Evolutionary conservation across 306 rosid species (phyloP), one percentile per base, ranked within the genome.

Genomic region (Gastrolobium villosum): DNA sequence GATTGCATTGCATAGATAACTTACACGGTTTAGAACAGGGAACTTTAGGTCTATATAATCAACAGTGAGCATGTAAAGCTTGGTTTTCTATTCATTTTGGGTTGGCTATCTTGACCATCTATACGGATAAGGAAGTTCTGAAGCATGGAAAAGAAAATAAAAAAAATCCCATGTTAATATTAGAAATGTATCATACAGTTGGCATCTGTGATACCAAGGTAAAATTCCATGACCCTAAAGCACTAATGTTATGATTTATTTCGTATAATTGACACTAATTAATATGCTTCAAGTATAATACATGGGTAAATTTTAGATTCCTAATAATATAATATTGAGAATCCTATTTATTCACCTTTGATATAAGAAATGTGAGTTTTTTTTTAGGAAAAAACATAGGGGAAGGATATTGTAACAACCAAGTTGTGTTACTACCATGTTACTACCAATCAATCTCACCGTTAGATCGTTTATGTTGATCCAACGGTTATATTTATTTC

Each of bases 21-120:
- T 67, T 48, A n/a, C 85, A 36, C 41, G n/a, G 72, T 45, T 65
- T 81, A 57, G 65, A 76, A 13, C 81, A 77, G 49, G 61, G 31
- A 45, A 82, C 69, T 20, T 60, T 77, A 5, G 37, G 15, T 61
- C 50, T 53, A 49, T 3, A 11, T 43, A 60, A 55, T 35, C 71
- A 79, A 13, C 54, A 20, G 10, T 52, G 46, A 53, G 39, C 57
- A 30, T 54, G 4, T 70, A 50, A 35, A 78, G 44, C 57, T 72
- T 52, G 36, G 14, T 13, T 75, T 46, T 30, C 46, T 14, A n/a
- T 10, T 49, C 10, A 26, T 15, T 45, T 61, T 62, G 50, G 36
- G 52, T 48, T 74, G 7, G 36, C 36, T 64, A 50, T 53, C 10
- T 64, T 50, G 35, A 40, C 56, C 43, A 64, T 50, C n/a, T 14